Evolutionary conservation across 371 early-diverging fungal species (phyloP).

Genomic region (Smittium culicis): DNA sequence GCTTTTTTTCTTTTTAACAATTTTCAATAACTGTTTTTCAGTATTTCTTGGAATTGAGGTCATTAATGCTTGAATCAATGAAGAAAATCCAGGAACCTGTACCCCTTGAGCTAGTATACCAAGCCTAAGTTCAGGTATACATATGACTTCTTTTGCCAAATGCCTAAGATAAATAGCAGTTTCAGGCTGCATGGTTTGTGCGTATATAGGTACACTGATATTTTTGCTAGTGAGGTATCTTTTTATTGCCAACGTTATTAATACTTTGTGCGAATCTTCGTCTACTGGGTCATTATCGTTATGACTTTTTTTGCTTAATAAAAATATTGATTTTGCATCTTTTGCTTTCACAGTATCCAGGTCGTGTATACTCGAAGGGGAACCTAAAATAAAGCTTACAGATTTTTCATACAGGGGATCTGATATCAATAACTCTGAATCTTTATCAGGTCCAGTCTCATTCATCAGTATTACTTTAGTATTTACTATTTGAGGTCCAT

Average conservation of each 20-base stretch:
- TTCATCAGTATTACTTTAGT: conserved; percentile 48
- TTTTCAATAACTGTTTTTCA: conserved; percentile 25
- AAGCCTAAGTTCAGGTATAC: conserved; percentile 51
- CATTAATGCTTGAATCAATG: conserved; percentile 42
- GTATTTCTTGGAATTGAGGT: conserved; percentile 40
- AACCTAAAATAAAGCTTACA: conserved; percentile 47
- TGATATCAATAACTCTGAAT: conserved; percentile 30
- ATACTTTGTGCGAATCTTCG: conserved; percentile 44
- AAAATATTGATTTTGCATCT: conserved; percentile 39
- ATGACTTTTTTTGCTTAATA: conserved; percentile 36
- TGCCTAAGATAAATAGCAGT: conserved; percentile 47
- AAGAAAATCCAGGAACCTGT: conserved; percentile 47
- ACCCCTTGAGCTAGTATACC: conserved; percentile 50
- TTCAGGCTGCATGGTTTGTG: conserved; percentile 45
- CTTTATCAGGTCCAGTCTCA: conserved; percentile 40
- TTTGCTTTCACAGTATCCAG: conserved; percentile 33
- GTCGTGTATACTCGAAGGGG: conserved; percentile 37
- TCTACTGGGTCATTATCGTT: conserved; percentile 23
- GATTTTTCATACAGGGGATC: conserved; percentile 42
- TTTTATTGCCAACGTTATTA: conserved; percentile 47
- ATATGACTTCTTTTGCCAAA: conserved; percentile 45
- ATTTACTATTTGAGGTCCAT: conserved; percentile 38
- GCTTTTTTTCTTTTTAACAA: conserved; percentile 10
- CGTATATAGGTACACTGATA: conserved; percentile 33
- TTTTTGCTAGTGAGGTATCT: conserved; percentile 34